Conservation (phyloP, 257 asterid genomes). For the Haberlea rhodopensis region DNA sequence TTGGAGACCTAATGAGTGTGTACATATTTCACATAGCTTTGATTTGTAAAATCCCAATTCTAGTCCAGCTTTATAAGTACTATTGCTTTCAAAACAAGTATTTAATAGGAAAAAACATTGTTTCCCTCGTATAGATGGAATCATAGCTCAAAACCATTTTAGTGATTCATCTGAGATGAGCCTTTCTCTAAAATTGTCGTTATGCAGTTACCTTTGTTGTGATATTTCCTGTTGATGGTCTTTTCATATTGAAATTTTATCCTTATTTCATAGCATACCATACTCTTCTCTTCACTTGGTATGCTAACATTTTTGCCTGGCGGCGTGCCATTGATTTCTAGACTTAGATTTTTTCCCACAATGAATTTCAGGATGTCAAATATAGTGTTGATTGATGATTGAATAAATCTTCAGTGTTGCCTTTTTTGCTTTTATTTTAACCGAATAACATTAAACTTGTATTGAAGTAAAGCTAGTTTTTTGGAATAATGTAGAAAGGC, state of each 20-base stretch:
- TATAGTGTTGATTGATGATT: too few relatives aligned
- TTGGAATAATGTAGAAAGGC: neutral
- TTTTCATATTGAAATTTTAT: neutral
- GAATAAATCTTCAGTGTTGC: neutral
- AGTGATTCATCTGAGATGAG: conserved; percentile 5
- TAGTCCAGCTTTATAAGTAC: neutral
- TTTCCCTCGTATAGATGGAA: neutral
- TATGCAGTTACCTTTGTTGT: neutral
- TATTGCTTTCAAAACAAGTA: conserved; percentile 1
- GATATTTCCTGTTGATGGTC: neutral
- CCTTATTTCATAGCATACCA: neutral
- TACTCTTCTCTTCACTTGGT: neutral
- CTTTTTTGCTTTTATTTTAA: neutral
- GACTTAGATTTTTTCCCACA: neutral
- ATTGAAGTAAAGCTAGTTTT: conserved; percentile 2
- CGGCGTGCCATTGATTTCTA: too few relatives aligned
- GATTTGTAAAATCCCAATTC: conserved; percentile 1
- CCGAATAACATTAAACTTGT: neutral
- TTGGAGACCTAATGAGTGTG: neutral
- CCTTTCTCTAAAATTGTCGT: conserved; percentile 1
- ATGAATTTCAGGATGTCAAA: too few relatives aligned
- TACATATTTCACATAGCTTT: neutral
- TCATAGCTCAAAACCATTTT: conserved; percentile 16
- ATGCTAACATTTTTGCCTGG: neutral
- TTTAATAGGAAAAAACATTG: neutral